Conservation (phyloP, 2,329 filamentous ascomycete genomes). For the Aureobasidium sp. region DNA sequence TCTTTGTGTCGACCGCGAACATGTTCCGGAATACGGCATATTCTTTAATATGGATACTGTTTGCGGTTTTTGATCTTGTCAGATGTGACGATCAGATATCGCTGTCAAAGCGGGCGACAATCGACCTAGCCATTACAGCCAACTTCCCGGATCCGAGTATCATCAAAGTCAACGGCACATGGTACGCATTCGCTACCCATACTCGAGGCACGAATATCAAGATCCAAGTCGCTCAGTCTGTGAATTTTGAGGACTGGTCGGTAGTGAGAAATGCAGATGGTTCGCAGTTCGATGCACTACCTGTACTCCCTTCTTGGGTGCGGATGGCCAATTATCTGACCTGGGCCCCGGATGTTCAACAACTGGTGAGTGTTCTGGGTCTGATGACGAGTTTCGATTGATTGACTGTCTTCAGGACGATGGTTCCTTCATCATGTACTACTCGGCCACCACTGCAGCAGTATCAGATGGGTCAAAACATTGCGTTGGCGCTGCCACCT, state of each 20-base stretch:
- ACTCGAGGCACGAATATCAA: constrained; percentile 39
- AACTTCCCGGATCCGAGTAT: constrained; percentile 43
- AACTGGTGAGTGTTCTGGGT: constrained; percentile 27
- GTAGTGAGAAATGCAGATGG: constrained; percentile 36
- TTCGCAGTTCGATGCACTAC: constrained; percentile 47
- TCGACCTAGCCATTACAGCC: constrained; percentile 14
- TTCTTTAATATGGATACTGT: not conserved
- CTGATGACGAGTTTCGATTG: not conserved
- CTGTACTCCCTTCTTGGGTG: constrained; percentile 47
- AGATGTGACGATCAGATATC: not conserved
- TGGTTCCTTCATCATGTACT: constrained; percentile 27
- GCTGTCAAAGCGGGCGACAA: constrained; percentile 10
- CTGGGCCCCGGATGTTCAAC: constrained; percentile 57
- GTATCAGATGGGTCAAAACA: constrained; percentile 22
- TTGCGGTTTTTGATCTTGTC: not conserved
- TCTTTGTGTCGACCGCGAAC: not conserved
- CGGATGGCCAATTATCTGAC: constrained; percentile 43
- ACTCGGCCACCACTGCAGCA: constrained; percentile 23
- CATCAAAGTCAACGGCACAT: constrained; percentile 43
- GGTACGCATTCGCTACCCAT: constrained; percentile 50
- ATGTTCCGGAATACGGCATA: not conserved
- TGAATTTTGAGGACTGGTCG: constrained; percentile 43
- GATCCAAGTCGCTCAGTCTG: constrained; percentile 49
- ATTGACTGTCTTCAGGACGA: constrained; percentile 18
- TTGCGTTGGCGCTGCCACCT: constrained; percentile 27